These are phyloP conservation scores for Yamadazyma ubonensis DNA, from an alignment of 805 yeast genomes.

Conservation along the genomic window DNA sequence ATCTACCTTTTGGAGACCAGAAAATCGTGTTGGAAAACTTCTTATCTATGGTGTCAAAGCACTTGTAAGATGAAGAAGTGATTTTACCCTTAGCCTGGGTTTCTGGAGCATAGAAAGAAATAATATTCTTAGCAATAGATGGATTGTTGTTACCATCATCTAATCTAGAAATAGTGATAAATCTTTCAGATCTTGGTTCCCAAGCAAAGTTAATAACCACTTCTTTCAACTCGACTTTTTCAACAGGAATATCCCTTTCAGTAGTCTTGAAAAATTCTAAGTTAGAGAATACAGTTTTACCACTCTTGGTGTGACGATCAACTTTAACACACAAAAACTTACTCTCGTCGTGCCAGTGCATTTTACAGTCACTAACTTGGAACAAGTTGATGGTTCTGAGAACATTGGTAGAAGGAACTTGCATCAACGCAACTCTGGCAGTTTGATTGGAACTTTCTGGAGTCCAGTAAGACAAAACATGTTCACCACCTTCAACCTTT, in stretches of 20 bases:
- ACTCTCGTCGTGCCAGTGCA: constrained; percentile 93
- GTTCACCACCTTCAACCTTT: constrained; percentile 53
- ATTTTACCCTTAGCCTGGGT: constrained; percentile 42
- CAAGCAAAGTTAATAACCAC: constrained; percentile 85
- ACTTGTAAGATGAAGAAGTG: constrained; percentile 52
- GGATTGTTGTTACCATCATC: constrained; percentile 58
- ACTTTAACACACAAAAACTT: constrained; percentile 88
- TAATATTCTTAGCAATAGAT: constrained; percentile 62
- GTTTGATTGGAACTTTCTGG: constrained; percentile 92
- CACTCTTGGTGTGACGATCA: constrained; percentile 94
- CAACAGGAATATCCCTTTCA: constrained; percentile 93
- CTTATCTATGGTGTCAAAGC: constrained; percentile 55
- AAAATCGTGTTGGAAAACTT: constrained; percentile 69
- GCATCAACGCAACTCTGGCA: constrained; percentile 90
- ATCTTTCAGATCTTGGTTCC: constrained; percentile 93
- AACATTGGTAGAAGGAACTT: constrained; percentile 77
- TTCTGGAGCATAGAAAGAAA: constrained; percentile 84
- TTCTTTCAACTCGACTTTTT: constrained; percentile 89
- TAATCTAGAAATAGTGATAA: constrained; percentile 69
- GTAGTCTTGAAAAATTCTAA: constrained; percentile 85
- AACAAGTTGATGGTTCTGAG: constrained; percentile 90
- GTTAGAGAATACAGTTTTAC: constrained; percentile 86
- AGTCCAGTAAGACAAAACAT: constrained; percentile 89
- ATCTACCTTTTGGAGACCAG: constrained; percentile 95
- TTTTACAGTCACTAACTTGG: constrained; percentile 86